Evolutionary conservation across 192 early-diverging fungal genomes (phyloP).

Genomic region (Cladochytrium replicatum): DNA sequence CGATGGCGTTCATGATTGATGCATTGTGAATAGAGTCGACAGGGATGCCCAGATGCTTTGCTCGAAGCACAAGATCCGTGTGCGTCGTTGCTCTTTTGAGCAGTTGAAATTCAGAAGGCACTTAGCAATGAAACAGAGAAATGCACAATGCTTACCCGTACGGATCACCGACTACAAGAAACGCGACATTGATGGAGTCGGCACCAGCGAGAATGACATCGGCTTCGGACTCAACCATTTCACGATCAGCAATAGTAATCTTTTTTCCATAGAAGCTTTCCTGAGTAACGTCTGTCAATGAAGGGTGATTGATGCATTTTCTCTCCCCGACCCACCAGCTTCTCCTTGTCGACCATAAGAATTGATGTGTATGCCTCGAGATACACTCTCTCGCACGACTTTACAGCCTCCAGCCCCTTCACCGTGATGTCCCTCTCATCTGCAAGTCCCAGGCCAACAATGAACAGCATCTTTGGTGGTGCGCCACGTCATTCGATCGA

Average conservation of each 20-base stretch:
- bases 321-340: slow-evolving; percentile 40
- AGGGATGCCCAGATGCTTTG: slow-evolving; percentile 71
- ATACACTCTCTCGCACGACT: slow-evolving; percentile 76
- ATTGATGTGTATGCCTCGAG: slow-evolving; percentile 95
- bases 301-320: not conserved
- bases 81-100: slow-evolving; percentile 82
- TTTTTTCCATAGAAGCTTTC: slow-evolving; percentile 83
- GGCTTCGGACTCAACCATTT: slow-evolving; percentile 90
- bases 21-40: slow-evolving; percentile 96
- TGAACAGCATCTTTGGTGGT: slow-evolving; percentile 63
- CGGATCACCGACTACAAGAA: slow-evolving; percentile 96
- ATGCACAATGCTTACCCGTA: slow-evolving; percentile 48
- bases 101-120: not conserved
- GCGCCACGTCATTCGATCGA: no score
- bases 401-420: slow-evolving; percentile 90
- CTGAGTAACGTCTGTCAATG: slow-evolving; percentile 14
- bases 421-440: slow-evolving; percentile 96
- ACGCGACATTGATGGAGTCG: slow-evolving; percentile 80
- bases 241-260: slow-evolving; percentile 86
- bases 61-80: slow-evolving; percentile 90
- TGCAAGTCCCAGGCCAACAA: slow-evolving; percentile 87
- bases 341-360: slow-evolving; percentile 73
- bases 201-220: slow-evolving; percentile 83
- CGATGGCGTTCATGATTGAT: slow-evolving; percentile 98
- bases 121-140: not conserved